phyloP scores from a whole-genome alignment of 2,329 filamentous ascomycete species.

The Didymosphaeria variabile region DNA sequence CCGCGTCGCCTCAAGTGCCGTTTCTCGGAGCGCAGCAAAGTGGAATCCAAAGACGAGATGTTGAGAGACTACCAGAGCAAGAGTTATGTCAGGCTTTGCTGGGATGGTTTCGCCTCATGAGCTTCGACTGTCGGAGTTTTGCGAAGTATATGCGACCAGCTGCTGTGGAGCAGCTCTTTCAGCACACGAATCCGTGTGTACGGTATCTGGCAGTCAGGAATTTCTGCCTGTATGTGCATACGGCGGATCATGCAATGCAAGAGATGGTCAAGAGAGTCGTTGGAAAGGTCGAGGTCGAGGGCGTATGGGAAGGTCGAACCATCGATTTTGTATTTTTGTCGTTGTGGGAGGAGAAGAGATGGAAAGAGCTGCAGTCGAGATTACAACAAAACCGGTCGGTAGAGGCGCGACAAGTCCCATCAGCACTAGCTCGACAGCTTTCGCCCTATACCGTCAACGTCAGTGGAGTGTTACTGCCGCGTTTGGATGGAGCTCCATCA shows the following conservation, averaged over 20 bases:
- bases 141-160: constrained; percentile 70
- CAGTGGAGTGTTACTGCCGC: constrained; percentile 50
- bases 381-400: constrained; percentile 18
- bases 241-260: constrained; percentile 81
- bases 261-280: constrained; percentile 74
- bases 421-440: constrained; percentile 30
- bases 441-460: constrained; percentile 46
- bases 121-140: constrained; percentile 76
- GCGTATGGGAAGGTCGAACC: constrained; percentile 75
- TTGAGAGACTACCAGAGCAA: constrained; percentile 10
- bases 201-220: constrained; percentile 84
- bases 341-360: constrained; percentile 70
- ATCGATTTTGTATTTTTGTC: constrained; percentile 82
- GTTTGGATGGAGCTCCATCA: constrained; percentile 42
- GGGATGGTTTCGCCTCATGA: constrained; percentile 80
- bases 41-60: constrained; percentile 4
- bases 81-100: constrained; percentile 63
- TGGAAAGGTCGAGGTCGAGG: constrained; percentile 69
- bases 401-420: constrained; percentile 1
- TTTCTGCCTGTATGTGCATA: constrained; percentile 79
- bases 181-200: constrained; percentile 65
- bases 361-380: constrained; percentile 38
- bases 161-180: constrained; percentile 74
- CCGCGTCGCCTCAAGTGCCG: constrained; percentile 43
- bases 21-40: constrained; percentile 30